phyloP scores from a whole-genome alignment of 169 alveolate genomes.

The Babesia bovis region DNA sequence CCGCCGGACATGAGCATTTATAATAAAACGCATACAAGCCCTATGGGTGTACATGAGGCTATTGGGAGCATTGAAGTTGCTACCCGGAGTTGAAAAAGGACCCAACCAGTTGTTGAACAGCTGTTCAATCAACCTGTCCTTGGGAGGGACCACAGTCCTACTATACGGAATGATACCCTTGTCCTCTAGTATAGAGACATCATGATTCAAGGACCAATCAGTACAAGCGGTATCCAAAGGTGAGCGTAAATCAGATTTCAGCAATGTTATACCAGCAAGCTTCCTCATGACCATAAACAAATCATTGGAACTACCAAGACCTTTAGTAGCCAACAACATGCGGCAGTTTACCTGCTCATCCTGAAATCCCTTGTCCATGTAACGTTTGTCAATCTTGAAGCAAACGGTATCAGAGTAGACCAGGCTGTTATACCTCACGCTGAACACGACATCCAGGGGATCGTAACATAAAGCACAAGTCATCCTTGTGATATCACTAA shows the following conservation, averaged over 20 bases:
- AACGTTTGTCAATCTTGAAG: slow-evolving; percentile 26
- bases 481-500: slow-evolving; percentile 17
- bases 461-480: slow-evolving; percentile 49
- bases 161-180: slow-evolving; percentile 3
- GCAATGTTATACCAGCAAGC: slow-evolving; percentile 29
- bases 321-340: slow-evolving; percentile 9
- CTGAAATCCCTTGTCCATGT: slow-evolving; percentile 13
- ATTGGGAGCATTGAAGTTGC: not conserved
- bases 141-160: not conserved
- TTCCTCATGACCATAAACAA: slow-evolving; percentile 29
- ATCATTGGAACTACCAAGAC: slow-evolving; percentile 2
- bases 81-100: slow-evolving; percentile 20
- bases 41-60: slow-evolving; percentile 45
- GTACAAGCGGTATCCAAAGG: not conserved
- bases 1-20: slow-evolving; percentile 37
- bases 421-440: slow-evolving; percentile 10
- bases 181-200: slow-evolving; percentile 3
- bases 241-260: slow-evolving; percentile 8
- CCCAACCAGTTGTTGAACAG: slow-evolving; percentile 29
- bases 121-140: not conserved
- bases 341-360: slow-evolving; percentile 17
- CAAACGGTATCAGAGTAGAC: slow-evolving; percentile 35
- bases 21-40: slow-evolving; percentile 21
- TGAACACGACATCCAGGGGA: slow-evolving; percentile 24
- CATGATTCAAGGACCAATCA: slow-evolving; percentile 34